Percentiles rank a stretch among this genome's conserved stretches.
Conservation (phyloP, 306 rosid species). For the Hylodesmum podocarpum region DNA sequence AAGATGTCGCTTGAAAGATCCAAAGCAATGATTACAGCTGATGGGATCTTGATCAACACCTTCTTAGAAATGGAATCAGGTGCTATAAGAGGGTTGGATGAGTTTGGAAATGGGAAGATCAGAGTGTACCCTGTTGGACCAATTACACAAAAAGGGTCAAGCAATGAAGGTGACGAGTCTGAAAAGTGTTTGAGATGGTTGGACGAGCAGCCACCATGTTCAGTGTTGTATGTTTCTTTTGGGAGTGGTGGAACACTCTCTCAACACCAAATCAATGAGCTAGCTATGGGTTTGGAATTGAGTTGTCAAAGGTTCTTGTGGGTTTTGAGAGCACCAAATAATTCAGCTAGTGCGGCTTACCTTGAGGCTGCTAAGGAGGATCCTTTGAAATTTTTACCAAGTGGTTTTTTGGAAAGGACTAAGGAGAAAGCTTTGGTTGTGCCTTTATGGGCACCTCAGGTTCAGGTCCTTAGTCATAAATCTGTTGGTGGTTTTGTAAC, state of each 20-base stretch:
- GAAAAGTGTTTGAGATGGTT: constrained; percentile 34
- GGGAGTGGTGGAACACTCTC: constrained; percentile 51
- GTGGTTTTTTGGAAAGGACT: constrained; percentile 31
- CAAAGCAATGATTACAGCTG: background rate
- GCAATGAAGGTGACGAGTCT: background rate
- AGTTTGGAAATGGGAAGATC: background rate
- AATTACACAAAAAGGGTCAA: constrained; percentile 30
- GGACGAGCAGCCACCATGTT: constrained; percentile 18
- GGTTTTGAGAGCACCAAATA: constrained; percentile 9
- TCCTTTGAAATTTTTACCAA: constrained; percentile 32
- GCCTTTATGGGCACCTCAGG: constrained; percentile 43
- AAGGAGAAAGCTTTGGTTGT: constrained; percentile 34
- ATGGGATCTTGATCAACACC: constrained; percentile 36
- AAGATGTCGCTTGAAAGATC: background rate
- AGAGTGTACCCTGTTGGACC: constrained; percentile 34
- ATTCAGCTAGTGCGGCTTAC: background rate
- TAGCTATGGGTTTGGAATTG: constrained; percentile 43
- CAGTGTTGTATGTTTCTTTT: constrained; percentile 42
- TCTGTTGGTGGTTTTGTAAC: background rate
- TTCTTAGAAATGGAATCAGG: constrained; percentile 33
- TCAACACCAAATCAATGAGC: constrained; percentile 34
- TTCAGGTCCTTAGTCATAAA: constrained; percentile 25
- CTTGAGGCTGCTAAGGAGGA: constrained; percentile 1
- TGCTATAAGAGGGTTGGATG: constrained; percentile 22
- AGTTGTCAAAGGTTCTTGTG: constrained; percentile 42